Base-by-base conservation (phyloP, 176 grass and related monocot species). In the Saccharum spontaneum region DNA sequence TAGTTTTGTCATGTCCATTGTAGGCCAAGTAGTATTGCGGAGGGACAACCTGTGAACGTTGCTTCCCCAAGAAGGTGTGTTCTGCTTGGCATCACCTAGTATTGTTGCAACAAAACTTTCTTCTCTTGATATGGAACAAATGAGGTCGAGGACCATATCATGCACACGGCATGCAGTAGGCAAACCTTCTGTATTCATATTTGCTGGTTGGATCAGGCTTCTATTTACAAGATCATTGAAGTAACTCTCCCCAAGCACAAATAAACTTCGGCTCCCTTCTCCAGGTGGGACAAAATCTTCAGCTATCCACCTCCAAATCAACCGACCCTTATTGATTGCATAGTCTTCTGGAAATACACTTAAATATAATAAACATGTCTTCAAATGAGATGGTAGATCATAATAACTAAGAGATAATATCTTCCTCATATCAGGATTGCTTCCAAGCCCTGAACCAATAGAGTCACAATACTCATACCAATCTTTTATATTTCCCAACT, bases 241-340 rank as follows among this genome's bases (percentile, higher is more conserved):
- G 12, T n/a, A 70, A 12, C 36, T 12, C 9, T 12, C 1, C 2
- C 67, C 36, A 11, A 39, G 1, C 2, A 40, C 69, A 26, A 44
- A 44, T 14, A 44, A 44, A 11, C 38, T 44, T 12, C 24, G 4
- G 0, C 1, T 4, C 10, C 0, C 38, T 43, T 71, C 69, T 71
- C 1, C 10, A n/a, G 1, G 37, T 7, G 12, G 1, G 5, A 71
- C 4, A 24, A 71, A 71, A 24, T 24, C 38, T 7, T 73, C 70
- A 8, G 41, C 71, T 17, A 73, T 48, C 71, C 71, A 73, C 43
- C 12, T 28, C 41, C 40, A 48, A 9, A 73, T 48, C n/a, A 73
- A 4, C 2, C n/a, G 16, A 3, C 17, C 2, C 0, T 1, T 48
- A 0, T 1, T 0, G 37, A 67, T 31, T 13, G 0, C 0, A 67